Conservation (phyloP, 1,139 yeast species). For the Saccharomyces hybrid region DNA sequence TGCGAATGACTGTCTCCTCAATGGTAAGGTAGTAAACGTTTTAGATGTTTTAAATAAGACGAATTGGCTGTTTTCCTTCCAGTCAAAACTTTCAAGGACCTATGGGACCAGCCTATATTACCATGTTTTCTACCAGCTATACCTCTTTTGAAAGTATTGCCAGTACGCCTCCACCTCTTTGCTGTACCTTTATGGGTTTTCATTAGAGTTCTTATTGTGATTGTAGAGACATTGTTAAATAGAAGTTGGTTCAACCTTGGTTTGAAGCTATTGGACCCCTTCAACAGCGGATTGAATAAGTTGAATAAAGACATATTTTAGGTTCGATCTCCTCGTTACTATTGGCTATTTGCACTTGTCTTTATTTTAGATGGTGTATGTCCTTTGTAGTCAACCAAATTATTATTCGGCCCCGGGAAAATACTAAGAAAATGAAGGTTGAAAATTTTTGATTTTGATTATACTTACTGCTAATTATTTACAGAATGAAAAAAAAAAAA, state of each 20-base stretch:
- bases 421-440: neutral
- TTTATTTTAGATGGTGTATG: neutral
- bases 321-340: neutral
- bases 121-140: constrained; percentile 91
- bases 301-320: neutral
- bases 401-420: neutral
- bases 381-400: neutral
- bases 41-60: constrained; percentile 41
- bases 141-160: constrained; percentile 53
- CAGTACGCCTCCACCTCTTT: constrained; percentile 71
- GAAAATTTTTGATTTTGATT: neutral
- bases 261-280: constrained; percentile 5
- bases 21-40: constrained; percentile 38
- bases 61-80: constrained; percentile 53
- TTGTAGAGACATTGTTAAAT: constrained; percentile 12
- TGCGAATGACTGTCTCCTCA: constrained; percentile 7
- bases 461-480: neutral
- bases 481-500: neutral
- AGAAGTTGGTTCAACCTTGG: constrained; percentile 4
- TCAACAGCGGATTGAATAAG: neutral
- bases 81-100: constrained; percentile 55
- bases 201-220: constrained; percentile 32
- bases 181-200: constrained; percentile 50
- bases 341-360: neutral
- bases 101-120: constrained; percentile 76